Evolutionary conservation across 441 rosid species (phyloP), one percentile per base, ranked within the genome.

Genomic region (Melastoma candidum): DNA sequence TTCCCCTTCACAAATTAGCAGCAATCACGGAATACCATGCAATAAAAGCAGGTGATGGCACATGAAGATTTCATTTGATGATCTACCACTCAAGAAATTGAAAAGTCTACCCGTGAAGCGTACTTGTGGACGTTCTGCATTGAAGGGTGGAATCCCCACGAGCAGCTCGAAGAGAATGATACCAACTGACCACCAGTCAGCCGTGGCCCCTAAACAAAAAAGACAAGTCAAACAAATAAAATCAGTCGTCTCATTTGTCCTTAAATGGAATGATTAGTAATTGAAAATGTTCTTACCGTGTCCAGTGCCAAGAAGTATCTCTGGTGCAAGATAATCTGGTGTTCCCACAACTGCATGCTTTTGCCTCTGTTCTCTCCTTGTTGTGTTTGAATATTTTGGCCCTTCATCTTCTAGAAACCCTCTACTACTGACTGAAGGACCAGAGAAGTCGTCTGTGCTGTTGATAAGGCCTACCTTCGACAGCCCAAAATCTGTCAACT

Each of bases 401-500:
- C 77, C 90, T 59, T 82, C 73, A 12, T 82, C 80, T 59, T 73
- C 78, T 22, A 74, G 61, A 65, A 82, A 71, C 12, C 70, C 89
- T 57, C 76, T 64, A 54, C 74, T 75, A 54, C 82, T 71, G 47
- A 79, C 51, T 55, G 90, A 74, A 60, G 93, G 68, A 64, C 83
- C 92, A 53, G 97, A 79, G 60, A 94, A 80, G 72, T 94, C 99
- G 61, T 94, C 96, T 43, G 97, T 94, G 78, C 97, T 94, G 71
- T 83, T 68, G 63, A 94, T 94, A 57, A 90, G 95, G 59, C 99
- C 97, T 77, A 94, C 99, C 76, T 77, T 90, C 32, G 97, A 94
- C 58, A 90, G 94, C 74, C 97, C 99, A 63, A 94, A 94, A 83
- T 94, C 99, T 83, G 99, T 94, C 85, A 94, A 79, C 99, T 94